A percentile compares a stretch with the other conserved stretches of the same genome.
These are phyloP conservation scores for Effrenium voratum DNA, from an alignment of 73 alveolate species.

Conservation along the genomic window DNA sequence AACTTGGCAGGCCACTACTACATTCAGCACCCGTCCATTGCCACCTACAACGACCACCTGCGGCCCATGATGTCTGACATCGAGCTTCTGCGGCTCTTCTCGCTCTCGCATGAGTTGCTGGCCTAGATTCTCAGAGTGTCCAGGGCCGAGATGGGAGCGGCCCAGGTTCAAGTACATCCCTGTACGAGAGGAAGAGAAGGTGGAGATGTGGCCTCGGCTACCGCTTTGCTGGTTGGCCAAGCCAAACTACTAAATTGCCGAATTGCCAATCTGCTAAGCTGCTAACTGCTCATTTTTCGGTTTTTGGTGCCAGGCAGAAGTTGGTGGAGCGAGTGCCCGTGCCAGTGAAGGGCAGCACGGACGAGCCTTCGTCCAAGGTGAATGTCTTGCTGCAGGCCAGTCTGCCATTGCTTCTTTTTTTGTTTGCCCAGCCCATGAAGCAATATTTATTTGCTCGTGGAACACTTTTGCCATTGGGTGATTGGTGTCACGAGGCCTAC, in stretches of 20 bases:
- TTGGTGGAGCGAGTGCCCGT: constrained; percentile 98
- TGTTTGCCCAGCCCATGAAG: not conserved
- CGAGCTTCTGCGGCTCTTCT: constrained; percentile 99
- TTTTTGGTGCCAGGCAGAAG: constrained; percentile 83
- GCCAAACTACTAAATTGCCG: constrained; percentile 97
- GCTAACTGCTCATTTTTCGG: not conserved
- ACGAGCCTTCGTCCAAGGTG: constrained; percentile 99
- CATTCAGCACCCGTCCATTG: constrained; percentile 99
- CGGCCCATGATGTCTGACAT: constrained; percentile 99
- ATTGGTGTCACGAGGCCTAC: constrained; percentile 95
- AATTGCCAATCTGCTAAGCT: constrained; percentile 2
- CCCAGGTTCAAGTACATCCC: constrained; percentile 99
- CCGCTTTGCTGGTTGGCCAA: not conserved
- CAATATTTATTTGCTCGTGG: not conserved
- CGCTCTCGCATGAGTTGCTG: constrained; percentile 96
- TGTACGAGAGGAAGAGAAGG: constrained; percentile 99
- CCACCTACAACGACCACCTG: constrained; percentile 98
- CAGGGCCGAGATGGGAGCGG: not conserved
- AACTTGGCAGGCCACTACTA: constrained; percentile 96
- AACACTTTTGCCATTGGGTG: not conserved
- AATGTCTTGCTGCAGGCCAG: constrained; percentile 97
- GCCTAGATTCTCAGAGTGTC: not conserved
- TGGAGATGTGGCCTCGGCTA: constrained; percentile 92
- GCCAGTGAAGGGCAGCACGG: constrained; percentile 99
- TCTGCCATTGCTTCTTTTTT: not conserved